Evolutionary conservation across 768 basidiomycete species (phyloP).

Genomic region (Tulasnella sp.): DNA sequence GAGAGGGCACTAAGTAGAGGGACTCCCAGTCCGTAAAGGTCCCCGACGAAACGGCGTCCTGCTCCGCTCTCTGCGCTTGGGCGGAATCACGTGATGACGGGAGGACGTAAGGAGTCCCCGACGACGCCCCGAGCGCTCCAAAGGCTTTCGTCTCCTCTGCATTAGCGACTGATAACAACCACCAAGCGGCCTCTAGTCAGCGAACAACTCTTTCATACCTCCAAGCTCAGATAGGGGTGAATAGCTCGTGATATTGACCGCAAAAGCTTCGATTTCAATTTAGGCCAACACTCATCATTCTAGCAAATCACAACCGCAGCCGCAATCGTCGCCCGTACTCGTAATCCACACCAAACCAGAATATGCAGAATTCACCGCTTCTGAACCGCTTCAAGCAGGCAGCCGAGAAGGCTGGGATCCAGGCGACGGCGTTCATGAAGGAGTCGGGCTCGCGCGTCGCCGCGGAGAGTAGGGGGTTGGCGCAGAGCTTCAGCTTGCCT

Average conservation of each 20-base stretch:
- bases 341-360: neutral
- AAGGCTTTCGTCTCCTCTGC: neutral
- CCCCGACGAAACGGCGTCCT: no score
- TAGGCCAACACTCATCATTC: neutral
- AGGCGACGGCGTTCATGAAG: constrained; percentile 75
- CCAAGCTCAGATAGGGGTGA: neutral
- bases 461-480: constrained; percentile 74
- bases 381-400: constrained; percentile 80
- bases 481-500: constrained; percentile 84
- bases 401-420: constrained; percentile 78
- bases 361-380: constrained; percentile 42
- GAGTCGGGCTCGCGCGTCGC: constrained; percentile 70
- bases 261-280: neutral
- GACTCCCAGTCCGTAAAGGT: no score
- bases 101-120: neutral
- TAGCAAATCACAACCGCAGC: neutral
- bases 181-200: neutral
- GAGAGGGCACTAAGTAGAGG: no score
- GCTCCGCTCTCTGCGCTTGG: no score
- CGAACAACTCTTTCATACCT: neutral
- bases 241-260: neutral
- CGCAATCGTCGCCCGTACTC: neutral
- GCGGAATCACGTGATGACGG: neutral
- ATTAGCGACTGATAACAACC: neutral
- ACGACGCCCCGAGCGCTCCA: constrained; percentile 9